Base-by-base conservation (phyloP, 1,284 basidiomycete species). In the Leucoagaricus sp. region DNA sequence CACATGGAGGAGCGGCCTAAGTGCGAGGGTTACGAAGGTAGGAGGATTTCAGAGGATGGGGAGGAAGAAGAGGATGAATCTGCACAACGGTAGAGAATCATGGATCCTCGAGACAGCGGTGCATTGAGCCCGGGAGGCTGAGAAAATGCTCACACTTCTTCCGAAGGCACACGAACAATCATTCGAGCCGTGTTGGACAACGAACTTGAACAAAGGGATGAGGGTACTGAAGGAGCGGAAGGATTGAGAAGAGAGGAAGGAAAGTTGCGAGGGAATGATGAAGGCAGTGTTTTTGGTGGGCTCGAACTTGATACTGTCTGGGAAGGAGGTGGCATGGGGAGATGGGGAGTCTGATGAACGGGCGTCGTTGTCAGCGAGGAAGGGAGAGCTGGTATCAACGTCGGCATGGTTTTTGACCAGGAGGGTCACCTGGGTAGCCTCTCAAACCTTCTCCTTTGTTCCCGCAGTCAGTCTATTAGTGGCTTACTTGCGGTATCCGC, bases 371-470 rank as follows among this genome's bases (percentile, higher is more conserved):
- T 49, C 45, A 6, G 53, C 17, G 13, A 53, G 40, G 29, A 54
- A 54, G 17, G 46, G 51, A 10, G 55, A 8, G 9, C 46, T 33
- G 12, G 42, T 54, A 23, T 58, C 57, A 15, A 54, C 36, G 6
- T 58, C 52, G 17, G 54, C 52, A 21, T 58, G 45, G 29, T 44
- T 12, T n/a, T 58, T 58, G 19, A 48, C n/a, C n/a, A n/a, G n/a
- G n/a, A n/a, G n/a, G n/a, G n/a, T n/a, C n/a, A n/a, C n/a, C n/a
- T n/a, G n/a, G n/a, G n/a, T n/a, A n/a, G n/a, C n/a, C 4, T 65
- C 72, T 40, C 69, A 71, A 25, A 72, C 71, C 58, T 74, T 79
- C 17, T 78, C 72, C 33, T 73, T 79, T 49, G n/a, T n/a, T n/a
- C n/a, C n/a, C n/a, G n/a, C n/a, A n/a, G n/a, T n/a, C n/a, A n/a